These are phyloP conservation scores for Talaromyces proteolyticus DNA, from an alignment of 495 filamentous ascomycete species.

Conservation along the genomic window DNA sequence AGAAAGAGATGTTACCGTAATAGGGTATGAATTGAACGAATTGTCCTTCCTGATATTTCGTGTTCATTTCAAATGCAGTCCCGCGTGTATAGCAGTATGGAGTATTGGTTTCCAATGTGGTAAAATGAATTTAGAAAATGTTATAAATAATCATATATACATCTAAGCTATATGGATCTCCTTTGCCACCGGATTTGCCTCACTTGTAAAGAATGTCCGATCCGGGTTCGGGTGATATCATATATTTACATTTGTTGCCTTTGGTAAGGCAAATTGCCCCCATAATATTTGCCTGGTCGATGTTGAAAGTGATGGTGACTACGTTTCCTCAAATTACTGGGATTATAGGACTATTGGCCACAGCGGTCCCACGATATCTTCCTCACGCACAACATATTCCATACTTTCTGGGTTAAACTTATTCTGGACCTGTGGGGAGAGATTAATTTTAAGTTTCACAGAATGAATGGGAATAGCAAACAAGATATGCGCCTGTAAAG, in stretches of 20 bases:
- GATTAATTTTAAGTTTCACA: not conserved
- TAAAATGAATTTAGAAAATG: too few species aligned
- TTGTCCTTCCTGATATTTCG: not conserved
- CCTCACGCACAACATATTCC: conserved; percentile 4
- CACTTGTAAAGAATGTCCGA: too few species aligned
- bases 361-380: conserved; percentile 3
- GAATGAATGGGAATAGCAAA: not conserved
- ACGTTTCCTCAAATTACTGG: not conserved
- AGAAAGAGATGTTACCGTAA: not conserved
- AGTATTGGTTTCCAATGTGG: not conserved
- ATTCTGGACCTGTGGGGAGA: not conserved
- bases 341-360: not conserved
- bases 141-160: too few species aligned
- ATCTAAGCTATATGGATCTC: too few species aligned
- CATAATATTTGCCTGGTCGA: not conserved
- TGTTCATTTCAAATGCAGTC: too few species aligned
- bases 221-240: not conserved
- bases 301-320: not conserved
- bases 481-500: conserved; percentile 5
- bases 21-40: not conserved
- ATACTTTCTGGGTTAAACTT: not conserved
- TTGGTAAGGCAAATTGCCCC: not conserved
- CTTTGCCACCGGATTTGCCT: too few species aligned
- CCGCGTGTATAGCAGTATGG: too few species aligned
- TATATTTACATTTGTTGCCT: too few species aligned